Base-by-base conservation (phyloP, 2,329 filamentous ascomycete species). In the Rhynchosporium graminicola region DNA sequence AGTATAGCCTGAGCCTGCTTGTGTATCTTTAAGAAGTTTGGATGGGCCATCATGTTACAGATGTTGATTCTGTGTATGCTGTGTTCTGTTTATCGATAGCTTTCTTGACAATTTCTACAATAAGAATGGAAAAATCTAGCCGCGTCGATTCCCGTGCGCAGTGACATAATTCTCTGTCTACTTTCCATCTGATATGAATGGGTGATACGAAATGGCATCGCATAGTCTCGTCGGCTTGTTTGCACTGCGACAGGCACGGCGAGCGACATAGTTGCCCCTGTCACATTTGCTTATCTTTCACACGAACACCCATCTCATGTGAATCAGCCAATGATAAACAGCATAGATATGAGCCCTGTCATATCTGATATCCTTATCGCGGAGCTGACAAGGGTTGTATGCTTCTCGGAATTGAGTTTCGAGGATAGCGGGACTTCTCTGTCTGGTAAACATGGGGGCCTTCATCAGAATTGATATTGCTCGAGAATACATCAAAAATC, bases 1-100 rank as follows among this genome's bases (percentile, higher is more conserved):
- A 60, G 61, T 67, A n/a, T 60, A 67, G 45, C 65, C 65, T 67
- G 63, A 42, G 13, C 59, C 64, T n/a, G 51, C 59, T 57, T 63
- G 59, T 61, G 40, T 65, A 59, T 63, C 60, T 61, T 56, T 38
- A 28, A 12, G 31, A 43, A 56, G 52, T 38, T 56, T 56, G 38
- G 10, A 31, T 26, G 26, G 40, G 47, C 52, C 59, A 57, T 46
- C 33, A 36, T 36, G 33, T 36, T 36, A 33, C 55, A 62, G 42
- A 55, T 31, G 31, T 42, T 31, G 28, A 52, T 40, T 7, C 15
- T 42, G 42, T 40, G 45, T n/a, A 9, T 31, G 9, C 8, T 40
- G 10, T 42, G 1, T 42, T 42, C 40, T 9, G 40, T 42, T 50
- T 54, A 36, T 6, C 5, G 33, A 36, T 5, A 9, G 13, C 47